Evolutionary conservation across 768 basidiomycete species (phyloP), one percentile per base, ranked within the genome.

Genomic region (Pisolithus sp.): DNA sequence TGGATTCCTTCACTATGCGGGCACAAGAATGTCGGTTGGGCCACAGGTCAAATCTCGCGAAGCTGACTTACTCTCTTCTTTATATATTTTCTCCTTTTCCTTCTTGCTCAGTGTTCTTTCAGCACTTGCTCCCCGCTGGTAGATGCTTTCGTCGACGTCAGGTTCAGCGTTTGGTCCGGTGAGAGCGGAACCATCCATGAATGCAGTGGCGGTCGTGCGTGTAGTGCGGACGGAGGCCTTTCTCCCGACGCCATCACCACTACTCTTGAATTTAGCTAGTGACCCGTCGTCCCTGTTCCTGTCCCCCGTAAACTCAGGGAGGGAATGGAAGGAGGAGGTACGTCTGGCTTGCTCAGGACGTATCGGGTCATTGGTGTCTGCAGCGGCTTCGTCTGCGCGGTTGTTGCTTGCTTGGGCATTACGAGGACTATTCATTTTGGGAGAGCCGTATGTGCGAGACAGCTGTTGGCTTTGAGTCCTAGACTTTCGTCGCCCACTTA

Each of bases 161-260:
- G 74, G 72, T 17, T 68, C 68, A 3, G 77, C 71, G 18, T 66
- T 62, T 0, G 79, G 78, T 5, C 79, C 78, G 0, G 74, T 74
- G 4, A 75, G 76, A 1, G 77, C 78, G 8, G 81, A 77, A 1
- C 82, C 83, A 42, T 74, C 72, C 24, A 73, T 73, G 60, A 85
- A 82, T 4, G 78, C 66, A 18, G 61, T 45, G 15, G 59, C 51
- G 17, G 45, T 38, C 5, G 57, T 58, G 20, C 48, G 61, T 20
- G 44, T 54, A 12, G 60, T 66, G 34, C 65, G 59, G 36, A 58
- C 48, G 5, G 67, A 69, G 23, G 24, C 58, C 30, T 46, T 59
- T 31, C 58, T 65, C n/a, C 24, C 54, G 34, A 60, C 5, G 7
- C 18, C 12, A 3, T 41, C 28, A 30, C 37, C 37, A 15, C 31